phyloP scores from a whole-genome alignment of 345 rosid genomes.

The Cardamine occulta region DNA sequence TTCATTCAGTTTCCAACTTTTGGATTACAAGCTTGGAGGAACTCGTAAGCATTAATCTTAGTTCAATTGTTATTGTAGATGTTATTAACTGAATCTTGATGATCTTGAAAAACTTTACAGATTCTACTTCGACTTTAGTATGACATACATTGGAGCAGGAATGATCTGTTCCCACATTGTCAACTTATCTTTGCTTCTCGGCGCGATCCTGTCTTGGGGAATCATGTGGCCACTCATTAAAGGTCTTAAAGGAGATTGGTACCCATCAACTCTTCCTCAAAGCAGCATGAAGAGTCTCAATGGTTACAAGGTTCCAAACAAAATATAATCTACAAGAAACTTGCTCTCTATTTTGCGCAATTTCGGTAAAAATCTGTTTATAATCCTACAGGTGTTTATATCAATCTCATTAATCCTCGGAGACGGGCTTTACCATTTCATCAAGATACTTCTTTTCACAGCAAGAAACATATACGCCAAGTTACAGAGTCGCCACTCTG shows the following conservation, averaged over 20 bases:
- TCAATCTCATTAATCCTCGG: constrained; percentile 85
- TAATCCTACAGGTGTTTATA: constrained; percentile 66
- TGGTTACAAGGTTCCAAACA: constrained; percentile 75
- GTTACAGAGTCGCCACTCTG: constrained; percentile 38
- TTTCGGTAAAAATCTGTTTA: not conserved
- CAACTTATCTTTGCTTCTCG: constrained; percentile 78
- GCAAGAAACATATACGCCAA: constrained; percentile 53
- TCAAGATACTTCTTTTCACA: constrained; percentile 68
- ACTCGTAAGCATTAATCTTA: constrained; percentile 55
- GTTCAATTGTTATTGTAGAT: not conserved
- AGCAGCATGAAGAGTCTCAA: constrained; percentile 86
- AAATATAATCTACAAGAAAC: not conserved
- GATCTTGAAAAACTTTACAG: constrained; percentile 50
- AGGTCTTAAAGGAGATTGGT: constrained; percentile 81
- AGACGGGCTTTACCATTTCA: constrained; percentile 91
- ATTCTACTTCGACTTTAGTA: constrained; percentile 88
- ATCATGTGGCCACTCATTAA: constrained; percentile 91
- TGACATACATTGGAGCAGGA: constrained; percentile 90
- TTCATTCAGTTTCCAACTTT: constrained; percentile 77
- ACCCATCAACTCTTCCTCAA: constrained; percentile 48
- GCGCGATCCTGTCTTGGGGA: constrained; percentile 90
- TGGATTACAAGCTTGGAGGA: constrained; percentile 68
- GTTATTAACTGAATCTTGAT: constrained; percentile 22
- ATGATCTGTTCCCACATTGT: constrained; percentile 93
- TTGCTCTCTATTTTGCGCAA: not conserved